phyloP scores from a whole-genome alignment of 768 basidiomycete species.

The Asterophora parasitica region DNA sequence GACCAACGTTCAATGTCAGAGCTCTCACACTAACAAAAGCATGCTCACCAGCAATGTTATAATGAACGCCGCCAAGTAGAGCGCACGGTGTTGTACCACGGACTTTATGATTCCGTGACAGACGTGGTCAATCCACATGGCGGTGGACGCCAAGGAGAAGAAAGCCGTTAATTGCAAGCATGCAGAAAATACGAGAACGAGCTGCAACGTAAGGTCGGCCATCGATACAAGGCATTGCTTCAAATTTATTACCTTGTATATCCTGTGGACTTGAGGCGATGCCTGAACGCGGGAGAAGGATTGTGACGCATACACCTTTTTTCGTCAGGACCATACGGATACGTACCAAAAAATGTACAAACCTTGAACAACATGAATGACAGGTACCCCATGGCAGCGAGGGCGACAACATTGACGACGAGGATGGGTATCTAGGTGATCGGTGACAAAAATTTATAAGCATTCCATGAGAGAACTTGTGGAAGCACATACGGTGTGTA shows the following conservation, averaged over 20 bases:
- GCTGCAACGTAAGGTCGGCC: slow-evolving; percentile 22
- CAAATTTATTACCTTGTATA: slow-evolving; percentile 38
- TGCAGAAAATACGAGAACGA: slow-evolving; percentile 46
- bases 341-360: neutral
- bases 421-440: slow-evolving; percentile 35
- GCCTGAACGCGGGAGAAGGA: slow-evolving; percentile 49
- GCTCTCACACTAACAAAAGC: neutral
- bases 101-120: slow-evolving; percentile 29
- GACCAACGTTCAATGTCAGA: neutral
- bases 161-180: slow-evolving; percentile 44
- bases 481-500: slow-evolving; percentile 31
- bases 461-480: neutral
- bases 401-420: slow-evolving; percentile 30
- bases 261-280: slow-evolving; percentile 34
- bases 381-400: slow-evolving; percentile 34
- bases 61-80: slow-evolving; percentile 40
- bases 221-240: neutral
- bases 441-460: neutral
- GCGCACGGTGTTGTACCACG: slow-evolving; percentile 27
- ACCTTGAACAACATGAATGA: slow-evolving; percentile 42
- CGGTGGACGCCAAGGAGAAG: slow-evolving; percentile 42
- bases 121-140: slow-evolving; percentile 47
- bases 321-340: neutral
- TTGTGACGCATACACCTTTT: slow-evolving; percentile 38
- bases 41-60: slow-evolving; percentile 32